Conservation (phyloP, 2,329 filamentous ascomycete genomes). For the Neonectria magnoliae region DNA sequence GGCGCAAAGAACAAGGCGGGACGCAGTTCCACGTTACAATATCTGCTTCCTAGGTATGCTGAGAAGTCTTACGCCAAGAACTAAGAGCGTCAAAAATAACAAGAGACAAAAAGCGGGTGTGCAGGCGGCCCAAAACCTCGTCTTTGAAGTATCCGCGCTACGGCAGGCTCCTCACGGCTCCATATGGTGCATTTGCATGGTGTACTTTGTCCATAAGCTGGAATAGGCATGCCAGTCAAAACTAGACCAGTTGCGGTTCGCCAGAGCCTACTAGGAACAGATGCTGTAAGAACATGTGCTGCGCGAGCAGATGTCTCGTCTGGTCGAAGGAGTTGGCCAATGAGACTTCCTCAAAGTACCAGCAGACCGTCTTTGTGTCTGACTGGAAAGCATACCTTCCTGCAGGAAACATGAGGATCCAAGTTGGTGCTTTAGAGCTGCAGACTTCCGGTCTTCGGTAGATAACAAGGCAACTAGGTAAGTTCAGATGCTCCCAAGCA, state of each 20-base stretch:
- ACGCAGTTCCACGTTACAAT: too few species aligned
- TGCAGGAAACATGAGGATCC: neutral
- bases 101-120: neutral
- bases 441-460: neutral
- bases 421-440: neutral
- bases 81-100: neutral
- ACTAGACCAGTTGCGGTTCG: neutral
- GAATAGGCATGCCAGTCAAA: neutral
- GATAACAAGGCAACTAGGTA: neutral
- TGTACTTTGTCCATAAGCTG: neutral
- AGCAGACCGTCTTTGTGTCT: neutral
- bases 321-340: neutral
- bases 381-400: neutral
- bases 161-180: neutral
- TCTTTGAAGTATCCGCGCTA: neutral
- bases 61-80: too few species aligned
- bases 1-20: neutral
- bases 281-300: too few species aligned
- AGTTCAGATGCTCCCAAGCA: too few species aligned
- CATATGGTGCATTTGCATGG: neutral
- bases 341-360: neutral
- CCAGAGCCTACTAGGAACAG: too few species aligned
- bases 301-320: neutral
- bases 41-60: too few species aligned
- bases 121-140: neutral